Percentiles rank a stretch among this genome's conserved stretches.
These are phyloP conservation scores for Logfia minima DNA, from an alignment of 129 eudicot species.

Conservation along the genomic window DNA sequence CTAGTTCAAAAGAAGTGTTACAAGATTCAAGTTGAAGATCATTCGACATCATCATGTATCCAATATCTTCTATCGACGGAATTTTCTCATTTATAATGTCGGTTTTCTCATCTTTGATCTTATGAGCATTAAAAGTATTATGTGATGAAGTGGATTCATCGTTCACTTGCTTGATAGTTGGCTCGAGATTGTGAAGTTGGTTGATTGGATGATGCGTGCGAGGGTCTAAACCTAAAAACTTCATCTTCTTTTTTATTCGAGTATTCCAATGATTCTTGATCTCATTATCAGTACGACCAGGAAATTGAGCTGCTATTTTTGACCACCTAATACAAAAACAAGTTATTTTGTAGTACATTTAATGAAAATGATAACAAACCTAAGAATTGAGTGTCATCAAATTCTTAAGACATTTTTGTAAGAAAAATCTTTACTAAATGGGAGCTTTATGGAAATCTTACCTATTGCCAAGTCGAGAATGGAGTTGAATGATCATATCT, in stretches of 20 bases:
- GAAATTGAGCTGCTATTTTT: slow-evolving; percentile 55
- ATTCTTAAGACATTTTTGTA: too few relatives aligned
- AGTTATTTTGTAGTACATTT: too few relatives aligned
- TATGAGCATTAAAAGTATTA: neutral
- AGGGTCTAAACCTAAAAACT: slow-evolving; percentile 61
- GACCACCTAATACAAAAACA: slow-evolving; percentile 48
- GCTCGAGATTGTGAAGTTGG: slow-evolving; percentile 12
- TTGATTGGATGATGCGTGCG: slow-evolving; percentile 55
- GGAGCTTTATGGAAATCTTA: neutral
- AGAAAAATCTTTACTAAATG: neutral
- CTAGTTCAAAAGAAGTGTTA: slow-evolving; percentile 32
- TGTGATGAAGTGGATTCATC: slow-evolving; percentile 26
- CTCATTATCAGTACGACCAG: slow-evolving; percentile 67
- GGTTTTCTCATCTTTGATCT: slow-evolving; percentile 24
- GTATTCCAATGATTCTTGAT: slow-evolving; percentile 75
- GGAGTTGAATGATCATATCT: slow-evolving; percentile 80
- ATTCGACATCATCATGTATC: slow-evolving; percentile 31
- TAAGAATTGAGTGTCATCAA: too few relatives aligned
- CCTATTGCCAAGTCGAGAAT: slow-evolving; percentile 83
- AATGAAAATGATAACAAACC: too few relatives aligned
- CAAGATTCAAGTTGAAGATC: slow-evolving; percentile 35
- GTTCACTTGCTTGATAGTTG: neutral
- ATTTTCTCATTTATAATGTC: slow-evolving; percentile 12
- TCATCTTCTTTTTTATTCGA: slow-evolving; percentile 68
- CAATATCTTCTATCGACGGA: slow-evolving; percentile 31